phyloP scores from a whole-genome alignment of 208 protist species.

The Trypanosoma platydactyli region DNA sequence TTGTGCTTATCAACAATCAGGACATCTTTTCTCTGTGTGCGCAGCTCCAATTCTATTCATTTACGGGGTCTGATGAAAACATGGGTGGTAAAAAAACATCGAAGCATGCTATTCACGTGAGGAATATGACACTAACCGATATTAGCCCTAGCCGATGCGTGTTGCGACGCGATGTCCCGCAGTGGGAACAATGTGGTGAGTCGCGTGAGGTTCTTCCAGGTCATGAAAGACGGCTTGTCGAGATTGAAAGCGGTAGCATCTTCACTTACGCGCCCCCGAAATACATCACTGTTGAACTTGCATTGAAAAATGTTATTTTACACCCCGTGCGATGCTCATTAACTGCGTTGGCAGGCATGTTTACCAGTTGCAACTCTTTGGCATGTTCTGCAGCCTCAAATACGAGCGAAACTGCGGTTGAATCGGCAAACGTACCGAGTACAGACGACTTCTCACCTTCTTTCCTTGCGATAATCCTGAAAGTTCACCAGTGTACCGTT shows the following conservation, averaged over 20 bases:
- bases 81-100: not conserved
- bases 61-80: not conserved
- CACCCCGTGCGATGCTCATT: conserved; percentile 7
- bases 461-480: conserved; percentile 1
- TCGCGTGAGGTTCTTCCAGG: not conserved
- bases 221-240: conserved; percentile 10
- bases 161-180: conserved; percentile 15
- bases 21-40: conserved; percentile 21
- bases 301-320: conserved; percentile 2
- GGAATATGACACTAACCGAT: conserved; percentile 12
- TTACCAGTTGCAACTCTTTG: not conserved
- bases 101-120: conserved; percentile 14
- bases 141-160: conserved; percentile 17
- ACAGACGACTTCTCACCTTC: not conserved
- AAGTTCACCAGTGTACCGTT: conserved; percentile 6
- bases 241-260: conserved; percentile 15
- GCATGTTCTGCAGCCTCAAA: not conserved
- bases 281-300: not conserved
- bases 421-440: too few species aligned
- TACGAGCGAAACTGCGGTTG: not conserved
- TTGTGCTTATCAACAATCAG: conserved; percentile 24
- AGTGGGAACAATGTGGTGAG: conserved; percentile 5
- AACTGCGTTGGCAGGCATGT: not conserved
- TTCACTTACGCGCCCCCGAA: not conserved
- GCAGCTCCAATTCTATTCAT: conserved; percentile 16